Evolutionary conservation across 129 eudicot genomes (phyloP).

Genomic region (Ambrosia artemisiifolia): DNA sequence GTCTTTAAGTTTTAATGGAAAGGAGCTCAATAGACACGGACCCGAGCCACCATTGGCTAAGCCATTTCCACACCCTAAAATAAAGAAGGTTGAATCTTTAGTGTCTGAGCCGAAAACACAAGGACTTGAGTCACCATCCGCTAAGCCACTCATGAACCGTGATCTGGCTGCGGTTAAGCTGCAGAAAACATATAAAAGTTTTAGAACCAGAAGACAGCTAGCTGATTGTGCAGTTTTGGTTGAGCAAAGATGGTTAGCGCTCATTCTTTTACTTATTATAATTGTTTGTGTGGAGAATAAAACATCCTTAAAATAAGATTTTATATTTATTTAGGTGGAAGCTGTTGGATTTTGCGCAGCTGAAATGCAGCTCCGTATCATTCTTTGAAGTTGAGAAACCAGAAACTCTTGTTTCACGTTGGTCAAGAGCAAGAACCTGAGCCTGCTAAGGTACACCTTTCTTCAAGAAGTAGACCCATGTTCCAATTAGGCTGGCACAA

Average conservation of each 20-base stretch:
- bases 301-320: background rate
- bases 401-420: conserved; percentile 72
- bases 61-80: background rate
- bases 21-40: conserved; percentile 27
- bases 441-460: conserved; percentile 71
- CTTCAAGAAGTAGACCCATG: background rate
- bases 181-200: conserved; percentile 90
- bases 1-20: conserved; percentile 55
- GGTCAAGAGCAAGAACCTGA: conserved; percentile 82
- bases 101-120: conserved; percentile 10
- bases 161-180: conserved; percentile 66
- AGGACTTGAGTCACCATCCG: conserved; percentile 20
- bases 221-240: conserved; percentile 92
- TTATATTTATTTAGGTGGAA: conserved; percentile 57
- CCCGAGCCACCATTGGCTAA: background rate
- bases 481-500: background rate
- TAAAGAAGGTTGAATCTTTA: background rate
- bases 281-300: background rate
- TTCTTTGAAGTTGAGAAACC: conserved; percentile 74
- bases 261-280: background rate
- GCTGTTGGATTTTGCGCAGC: conserved; percentile 70
- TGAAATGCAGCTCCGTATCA: conserved; percentile 64
- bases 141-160: conserved; percentile 33
- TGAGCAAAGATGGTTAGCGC: conserved; percentile 75
- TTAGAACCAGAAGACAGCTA: conserved; percentile 73